phyloP scores from a whole-genome alignment of 176 grass and related monocot genomes.

The Dactylis glomerata region DNA sequence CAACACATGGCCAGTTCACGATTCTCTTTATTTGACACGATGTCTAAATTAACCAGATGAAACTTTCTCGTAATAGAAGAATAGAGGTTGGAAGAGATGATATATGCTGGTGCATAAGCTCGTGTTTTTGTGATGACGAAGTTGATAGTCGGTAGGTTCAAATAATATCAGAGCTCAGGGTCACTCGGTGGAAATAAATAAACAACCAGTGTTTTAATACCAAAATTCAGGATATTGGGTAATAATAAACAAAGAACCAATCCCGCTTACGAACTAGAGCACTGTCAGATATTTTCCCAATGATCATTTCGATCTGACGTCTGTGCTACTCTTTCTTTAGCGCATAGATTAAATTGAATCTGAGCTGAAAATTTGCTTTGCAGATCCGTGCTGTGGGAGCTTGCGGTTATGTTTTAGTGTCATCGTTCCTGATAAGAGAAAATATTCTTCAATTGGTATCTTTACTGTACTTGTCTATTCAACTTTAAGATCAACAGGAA shows the following conservation, averaged over 20 bases:
- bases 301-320: not conserved
- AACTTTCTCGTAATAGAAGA: not conserved
- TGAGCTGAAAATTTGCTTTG: slow-evolving; percentile 18
- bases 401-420: slow-evolving; percentile 82
- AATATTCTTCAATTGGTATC: slow-evolving; percentile 95
- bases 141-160: not conserved
- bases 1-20: not conserved
- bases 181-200: slow-evolving; percentile 1
- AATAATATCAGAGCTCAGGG: not conserved
- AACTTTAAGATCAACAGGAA: slow-evolving; percentile 3
- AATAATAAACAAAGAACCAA: not conserved
- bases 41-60: not conserved
- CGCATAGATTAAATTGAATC: slow-evolving; percentile 18
- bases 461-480: slow-evolving; percentile 5
- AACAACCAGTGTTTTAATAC: not conserved
- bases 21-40: not conserved
- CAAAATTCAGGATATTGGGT: not conserved
- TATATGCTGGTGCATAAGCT: not conserved
- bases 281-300: not conserved
- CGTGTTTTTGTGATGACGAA: not conserved
- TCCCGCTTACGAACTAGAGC: not conserved
- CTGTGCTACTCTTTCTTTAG: not conserved
- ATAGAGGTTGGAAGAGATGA: not conserved
- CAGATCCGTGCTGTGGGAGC: slow-evolving; percentile 75
- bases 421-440: slow-evolving; percentile 87